Conservation (phyloP, 176 grass and related monocot genomes). For the Rhynchospora tenuis region DNA sequence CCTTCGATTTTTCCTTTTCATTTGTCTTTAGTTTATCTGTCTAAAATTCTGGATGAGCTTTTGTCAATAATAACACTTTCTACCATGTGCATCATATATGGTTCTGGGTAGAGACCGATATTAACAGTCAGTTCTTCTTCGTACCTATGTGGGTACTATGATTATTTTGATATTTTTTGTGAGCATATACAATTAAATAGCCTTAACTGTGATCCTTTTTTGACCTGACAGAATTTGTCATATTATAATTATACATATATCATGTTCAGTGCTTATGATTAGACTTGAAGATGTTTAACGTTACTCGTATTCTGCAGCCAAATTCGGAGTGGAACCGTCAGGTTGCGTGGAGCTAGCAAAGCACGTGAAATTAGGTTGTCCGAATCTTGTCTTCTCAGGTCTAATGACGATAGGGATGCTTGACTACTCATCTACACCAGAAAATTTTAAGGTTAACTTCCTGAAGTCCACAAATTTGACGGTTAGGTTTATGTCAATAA, state of each 20-base stretch:
- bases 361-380: constrained; percentile 79
- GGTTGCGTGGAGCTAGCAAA: constrained; percentile 71
- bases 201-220: background rate
- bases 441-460: constrained; percentile 79
- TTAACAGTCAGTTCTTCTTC: background rate
- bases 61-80: background rate
- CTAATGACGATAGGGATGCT: constrained; percentile 99
- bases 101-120: background rate
- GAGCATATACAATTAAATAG: background rate
- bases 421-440: constrained; percentile 89
- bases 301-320: constrained; percentile 50
- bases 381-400: constrained; percentile 94
- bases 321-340: constrained; percentile 83
- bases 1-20: background rate
- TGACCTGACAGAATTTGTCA: background rate
- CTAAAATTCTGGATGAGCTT: background rate
- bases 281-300: background rate
- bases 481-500: background rate
- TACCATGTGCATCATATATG: background rate
- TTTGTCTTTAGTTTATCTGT: background rate
- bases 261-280: background rate
- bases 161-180: background rate
- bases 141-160: background rate
- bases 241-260: background rate
- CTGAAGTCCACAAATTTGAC: background rate